These are phyloP conservation scores for Entophlyctis helioformis DNA, from an alignment of 192 early-diverging fungal species.

Conservation along the genomic window DNA sequence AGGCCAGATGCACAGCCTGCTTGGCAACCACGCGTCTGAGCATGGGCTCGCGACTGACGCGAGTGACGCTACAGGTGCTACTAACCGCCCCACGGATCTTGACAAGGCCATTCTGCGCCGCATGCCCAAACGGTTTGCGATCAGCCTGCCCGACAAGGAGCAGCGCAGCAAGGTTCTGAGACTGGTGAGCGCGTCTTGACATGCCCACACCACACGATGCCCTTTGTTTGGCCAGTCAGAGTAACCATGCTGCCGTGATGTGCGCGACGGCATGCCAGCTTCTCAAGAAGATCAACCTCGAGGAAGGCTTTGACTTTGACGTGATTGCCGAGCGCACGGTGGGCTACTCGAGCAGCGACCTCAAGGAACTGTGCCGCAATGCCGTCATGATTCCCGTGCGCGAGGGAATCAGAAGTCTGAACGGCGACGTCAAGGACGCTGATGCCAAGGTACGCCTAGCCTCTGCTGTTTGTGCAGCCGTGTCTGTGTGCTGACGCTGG, in stretches of 20 bases:
- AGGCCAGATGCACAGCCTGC: slow-evolving; percentile 35
- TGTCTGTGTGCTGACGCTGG: no score
- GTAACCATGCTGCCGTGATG: no score
- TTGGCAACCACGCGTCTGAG: no score
- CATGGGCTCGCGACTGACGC: no score
- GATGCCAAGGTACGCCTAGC: slow-evolving; percentile 7
- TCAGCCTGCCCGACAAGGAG: slow-evolving; percentile 67
- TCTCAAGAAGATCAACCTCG: slow-evolving; percentile 57
- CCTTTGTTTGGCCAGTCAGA: no score
- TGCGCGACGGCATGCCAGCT: slow-evolving; percentile 41
- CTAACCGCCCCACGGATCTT: slow-evolving; percentile 96
- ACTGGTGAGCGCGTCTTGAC: slow-evolving; percentile 30
- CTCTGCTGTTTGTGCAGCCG: no score
- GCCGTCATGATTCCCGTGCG: slow-evolving; percentile 93
- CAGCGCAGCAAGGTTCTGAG: slow-evolving; percentile 77
- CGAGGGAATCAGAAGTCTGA: slow-evolving; percentile 25
- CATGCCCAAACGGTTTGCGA: slow-evolving; percentile 93
- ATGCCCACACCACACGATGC: no score
- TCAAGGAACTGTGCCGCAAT: slow-evolving; percentile 95
- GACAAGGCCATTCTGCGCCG: slow-evolving; percentile 91
- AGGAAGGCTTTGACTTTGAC: slow-evolving; percentile 48
- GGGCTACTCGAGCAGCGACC: slow-evolving; percentile 83
- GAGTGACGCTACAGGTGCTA: slow-evolving; percentile 91
- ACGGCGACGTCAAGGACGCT: slow-evolving; percentile 3
- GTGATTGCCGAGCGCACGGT: slow-evolving; percentile 57